Evolutionary conservation across 495 filamentous ascomycete species (phyloP).

Genomic region (Aspergillus leporis): DNA sequence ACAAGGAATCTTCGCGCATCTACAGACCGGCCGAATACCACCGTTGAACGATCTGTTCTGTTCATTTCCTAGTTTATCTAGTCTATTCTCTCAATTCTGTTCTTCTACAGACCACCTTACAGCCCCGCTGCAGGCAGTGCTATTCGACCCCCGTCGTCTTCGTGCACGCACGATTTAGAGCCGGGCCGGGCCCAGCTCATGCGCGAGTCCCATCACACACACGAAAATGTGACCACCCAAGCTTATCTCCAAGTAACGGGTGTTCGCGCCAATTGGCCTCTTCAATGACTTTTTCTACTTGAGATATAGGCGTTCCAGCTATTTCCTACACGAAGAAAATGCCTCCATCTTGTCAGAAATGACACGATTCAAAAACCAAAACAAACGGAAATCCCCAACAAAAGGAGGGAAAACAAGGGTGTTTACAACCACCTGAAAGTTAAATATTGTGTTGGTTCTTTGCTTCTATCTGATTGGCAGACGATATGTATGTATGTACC

Average conservation of each 20-base stretch:
- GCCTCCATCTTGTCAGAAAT: not conserved
- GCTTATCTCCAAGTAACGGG: no score
- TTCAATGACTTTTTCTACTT: no score
- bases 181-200: not conserved
- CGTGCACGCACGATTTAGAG: not conserved
- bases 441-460: not conserved
- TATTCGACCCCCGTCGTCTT: not conserved
- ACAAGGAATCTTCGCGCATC: slow-evolving; percentile 31
- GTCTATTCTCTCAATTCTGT: not conserved
- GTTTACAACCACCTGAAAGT: slow-evolving; percentile 2
- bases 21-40: slow-evolving; percentile 33
- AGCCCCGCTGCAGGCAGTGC: not conserved
- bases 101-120: not conserved
- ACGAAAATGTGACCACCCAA: not conserved
- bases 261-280: no score
- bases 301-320: not conserved
- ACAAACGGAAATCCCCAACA: slow-evolving; percentile 1
- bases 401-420: slow-evolving; percentile 4
- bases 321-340: not conserved
- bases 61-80: not conserved
- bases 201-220: not conserved
- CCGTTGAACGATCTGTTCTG: slow-evolving; percentile 25
- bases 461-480: not conserved
- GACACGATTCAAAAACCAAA: not conserved
- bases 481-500: not conserved